Base-by-base conservation (phyloP, 176 grass and related monocot species). In the Bonia amplexicaulis region DNA sequence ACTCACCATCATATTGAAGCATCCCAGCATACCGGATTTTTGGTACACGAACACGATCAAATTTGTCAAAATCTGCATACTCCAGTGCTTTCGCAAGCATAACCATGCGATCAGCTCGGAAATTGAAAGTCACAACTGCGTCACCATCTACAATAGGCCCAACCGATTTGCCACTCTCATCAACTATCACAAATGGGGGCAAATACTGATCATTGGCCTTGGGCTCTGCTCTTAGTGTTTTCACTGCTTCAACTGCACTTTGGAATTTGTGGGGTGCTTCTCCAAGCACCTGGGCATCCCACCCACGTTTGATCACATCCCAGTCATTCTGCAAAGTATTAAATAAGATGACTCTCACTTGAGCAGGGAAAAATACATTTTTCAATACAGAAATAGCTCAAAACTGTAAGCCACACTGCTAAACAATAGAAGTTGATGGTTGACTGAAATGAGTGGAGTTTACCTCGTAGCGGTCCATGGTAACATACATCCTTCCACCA, bases 391-490 rank as follows among this genome's bases (percentile, higher is more conserved):
- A 77, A 42, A 60, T 29, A 57, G 40, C 49, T 77, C 57, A 76
- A 39, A 82, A 54, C 14, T 69, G 10, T 51, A 63, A 80, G 40
- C 13, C 11, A 84, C 19, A 61, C 2, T 35, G 51, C 1, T 64
- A 76, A 35, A 67, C 57, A 35, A 42, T 19, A 61, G 73, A 66
- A 45, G 29, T 63, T 63, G 69, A 62, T 57, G 46, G 37, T 23
- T 69, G 33, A 81, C 25, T 45, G 39, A 47, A 12, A 53, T 23
- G 19, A 68, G 11, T 51, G 7, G 4, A 59, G 6, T 29, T 40
- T 87, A 99, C 96, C 96, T 99, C 96, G 27, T 99, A 99, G 22
- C 96, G 96, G 76, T 99, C 96, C 96, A 99, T 99, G 81, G 91
- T 96, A 83, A 99, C 96, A 20, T 96, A 84, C 96, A 99, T 99